Evolutionary conservation across 163 green algal genomes (phyloP).

Genomic region (Chlorella variabilis): DNA sequence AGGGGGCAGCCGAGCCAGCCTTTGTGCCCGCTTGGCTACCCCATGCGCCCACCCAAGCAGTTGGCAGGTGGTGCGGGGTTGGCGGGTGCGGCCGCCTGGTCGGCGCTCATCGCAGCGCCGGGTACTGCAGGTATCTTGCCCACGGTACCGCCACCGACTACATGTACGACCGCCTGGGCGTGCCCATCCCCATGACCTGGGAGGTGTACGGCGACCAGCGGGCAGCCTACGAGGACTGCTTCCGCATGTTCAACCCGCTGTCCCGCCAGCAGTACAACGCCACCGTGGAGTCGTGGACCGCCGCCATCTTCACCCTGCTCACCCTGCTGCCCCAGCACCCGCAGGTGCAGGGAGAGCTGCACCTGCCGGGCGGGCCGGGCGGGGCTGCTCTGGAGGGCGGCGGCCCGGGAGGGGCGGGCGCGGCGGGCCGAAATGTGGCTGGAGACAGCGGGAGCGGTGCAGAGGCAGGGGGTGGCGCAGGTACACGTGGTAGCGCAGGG

Average conservation of each 20-base stretch:
- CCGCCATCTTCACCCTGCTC: conserved; percentile 54
- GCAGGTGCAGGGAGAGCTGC: conserved; percentile 28
- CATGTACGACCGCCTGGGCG: conserved; percentile 82
- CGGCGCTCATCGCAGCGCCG: too few relatives aligned
- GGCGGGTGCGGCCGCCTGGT: too few relatives aligned
- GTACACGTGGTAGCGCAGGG: too few relatives aligned
- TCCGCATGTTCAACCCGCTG: conserved; percentile 98
- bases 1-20: too few relatives aligned
- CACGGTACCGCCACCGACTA: conserved; percentile 98
- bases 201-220: conserved; percentile 95
- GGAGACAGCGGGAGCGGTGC: neutral
- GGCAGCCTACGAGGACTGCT: conserved; percentile 90
- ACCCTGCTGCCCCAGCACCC: conserved; percentile 56
- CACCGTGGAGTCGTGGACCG: conserved; percentile 51
- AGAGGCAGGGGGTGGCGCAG: neutral
- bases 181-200: conserved; percentile 93
- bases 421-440: neutral
- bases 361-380: neutral
- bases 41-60: too few relatives aligned
- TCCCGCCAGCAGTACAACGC: conserved; percentile 48
- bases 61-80: too few relatives aligned
- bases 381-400: neutral
- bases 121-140: conserved; percentile 87
- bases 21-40: too few relatives aligned
- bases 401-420: neutral